phyloP scores from a whole-genome alignment of 352 stramenopile species.

The Thalassiosira oceanica region DNA sequence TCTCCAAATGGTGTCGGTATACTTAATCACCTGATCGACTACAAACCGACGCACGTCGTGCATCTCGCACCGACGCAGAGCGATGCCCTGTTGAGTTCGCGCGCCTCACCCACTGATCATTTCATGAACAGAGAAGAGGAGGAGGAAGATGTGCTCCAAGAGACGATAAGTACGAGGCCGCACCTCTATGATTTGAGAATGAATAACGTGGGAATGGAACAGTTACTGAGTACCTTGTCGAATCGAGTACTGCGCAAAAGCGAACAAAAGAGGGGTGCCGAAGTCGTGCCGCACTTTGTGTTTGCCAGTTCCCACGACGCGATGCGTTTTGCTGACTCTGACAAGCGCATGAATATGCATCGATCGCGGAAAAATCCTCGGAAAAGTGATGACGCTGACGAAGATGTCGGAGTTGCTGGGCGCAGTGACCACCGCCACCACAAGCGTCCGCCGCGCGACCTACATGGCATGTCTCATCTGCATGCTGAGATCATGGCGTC shows the following conservation, averaged over 20 bases:
- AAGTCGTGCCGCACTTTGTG: slow-evolving; percentile 39
- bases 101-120: not conserved
- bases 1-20: slow-evolving; percentile 32
- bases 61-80: slow-evolving; percentile 56
- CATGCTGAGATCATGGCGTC: slow-evolving; percentile 69
- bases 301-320: slow-evolving; percentile 44
- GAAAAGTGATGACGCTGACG: not conserved
- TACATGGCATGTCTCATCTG: slow-evolving; percentile 33
- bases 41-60: slow-evolving; percentile 71
- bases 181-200: slow-evolving; percentile 62
- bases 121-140: slow-evolving; percentile 21
- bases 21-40: slow-evolving; percentile 40
- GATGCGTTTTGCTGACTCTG: slow-evolving; percentile 17
- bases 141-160: slow-evolving; percentile 17
- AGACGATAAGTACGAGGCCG: slow-evolving; percentile 19
- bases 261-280: not conserved
- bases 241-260: slow-evolving; percentile 21
- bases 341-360: slow-evolving; percentile 11
- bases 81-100: slow-evolving; percentile 26
- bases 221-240: slow-evolving; percentile 51
- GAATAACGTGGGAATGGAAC: slow-evolving; percentile 62
- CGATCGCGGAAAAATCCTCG: slow-evolving; percentile 20
- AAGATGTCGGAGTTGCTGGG: slow-evolving; percentile 10
- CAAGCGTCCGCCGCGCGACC: slow-evolving; percentile 4
- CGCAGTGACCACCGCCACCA: not conserved